Evolutionary conservation across 176 grass and related monocot species (phyloP).

Genomic region (Paspalum notatum): DNA sequence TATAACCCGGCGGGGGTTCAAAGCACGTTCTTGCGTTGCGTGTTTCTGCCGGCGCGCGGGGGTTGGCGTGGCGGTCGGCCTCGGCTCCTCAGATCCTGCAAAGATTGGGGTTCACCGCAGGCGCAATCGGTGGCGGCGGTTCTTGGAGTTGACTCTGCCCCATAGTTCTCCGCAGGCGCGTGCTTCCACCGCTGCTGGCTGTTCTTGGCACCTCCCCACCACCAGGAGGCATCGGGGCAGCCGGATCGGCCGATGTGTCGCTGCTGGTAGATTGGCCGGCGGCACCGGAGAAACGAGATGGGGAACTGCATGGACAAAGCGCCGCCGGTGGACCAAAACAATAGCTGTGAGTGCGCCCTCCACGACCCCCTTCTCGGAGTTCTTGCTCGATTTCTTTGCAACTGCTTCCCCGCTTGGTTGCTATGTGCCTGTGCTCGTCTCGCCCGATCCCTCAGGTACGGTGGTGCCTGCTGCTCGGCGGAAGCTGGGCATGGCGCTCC

Average conservation of each 20-base stretch:
- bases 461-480: neutral
- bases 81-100: slow-evolving; percentile 15
- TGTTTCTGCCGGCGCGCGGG: neutral
- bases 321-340: slow-evolving; percentile 37
- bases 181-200: neutral
- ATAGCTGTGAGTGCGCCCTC: slow-evolving; percentile 53
- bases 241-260: neutral
- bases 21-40: neutral
- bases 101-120: neutral
- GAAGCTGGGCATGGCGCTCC: neutral
- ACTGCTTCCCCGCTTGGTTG: slow-evolving; percentile 4
- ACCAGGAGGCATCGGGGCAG: neutral
- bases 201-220: neutral
- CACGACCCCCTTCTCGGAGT: neutral
- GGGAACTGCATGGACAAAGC: slow-evolving; percentile 72
- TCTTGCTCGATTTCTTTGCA: neutral
- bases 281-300: slow-evolving; percentile 45
- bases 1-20: neutral
- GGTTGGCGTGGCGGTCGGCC: neutral
- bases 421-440: neutral
- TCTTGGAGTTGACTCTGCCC: neutral
- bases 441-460: neutral
- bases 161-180: neutral
- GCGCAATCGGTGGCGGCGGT: neutral
- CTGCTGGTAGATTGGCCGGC: neutral